Percentiles rank a stretch among this genome's conserved stretches.
phyloP scores from a whole-genome alignment of 2,329 filamentous ascomycete species.

The Hypoxylon sp. region DNA sequence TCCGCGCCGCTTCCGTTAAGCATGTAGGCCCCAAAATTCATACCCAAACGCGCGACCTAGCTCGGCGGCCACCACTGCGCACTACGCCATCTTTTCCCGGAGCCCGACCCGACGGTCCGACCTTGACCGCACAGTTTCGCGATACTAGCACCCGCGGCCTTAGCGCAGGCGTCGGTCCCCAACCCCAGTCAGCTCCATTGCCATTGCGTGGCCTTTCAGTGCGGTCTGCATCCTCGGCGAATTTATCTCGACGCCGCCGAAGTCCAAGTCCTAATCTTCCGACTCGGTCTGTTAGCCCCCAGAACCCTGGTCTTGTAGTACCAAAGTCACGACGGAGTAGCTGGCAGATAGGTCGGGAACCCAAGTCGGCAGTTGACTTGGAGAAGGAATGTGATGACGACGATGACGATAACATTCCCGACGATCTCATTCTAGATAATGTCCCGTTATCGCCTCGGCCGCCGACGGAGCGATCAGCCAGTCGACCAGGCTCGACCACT shows the following conservation, averaged over 20 bases:
- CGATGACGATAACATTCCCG: constrained; percentile 81
- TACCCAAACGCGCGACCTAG: constrained; percentile 48
- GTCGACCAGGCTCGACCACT: constrained; percentile 64
- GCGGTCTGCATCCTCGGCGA: constrained; percentile 56
- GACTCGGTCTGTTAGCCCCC: constrained; percentile 56
- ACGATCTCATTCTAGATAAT: constrained; percentile 83
- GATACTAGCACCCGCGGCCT: constrained; percentile 59
- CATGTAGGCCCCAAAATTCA: constrained; percentile 47
- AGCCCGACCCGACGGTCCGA: constrained; percentile 59
- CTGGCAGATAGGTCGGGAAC: constrained; percentile 75
- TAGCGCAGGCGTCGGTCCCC: constrained; percentile 47
- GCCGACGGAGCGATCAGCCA: constrained; percentile 65
- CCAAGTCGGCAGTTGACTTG: constrained; percentile 76
- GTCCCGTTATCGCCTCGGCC: constrained; percentile 83
- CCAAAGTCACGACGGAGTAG: constrained; percentile 67
- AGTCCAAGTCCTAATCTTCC: constrained; percentile 63
- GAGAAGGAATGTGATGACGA: constrained; percentile 83
- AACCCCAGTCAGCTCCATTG: constrained; percentile 48
- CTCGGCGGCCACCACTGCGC: constrained; percentile 51
- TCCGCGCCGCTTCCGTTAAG: constrained; percentile 52
- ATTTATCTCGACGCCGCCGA: constrained; percentile 57
- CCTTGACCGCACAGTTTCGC: constrained; percentile 60
- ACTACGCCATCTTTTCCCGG: constrained; percentile 46
- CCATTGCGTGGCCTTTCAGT: constrained; percentile 53
- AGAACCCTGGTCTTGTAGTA: constrained; percentile 55